Base-by-base conservation (phyloP, 108 stramenopile genomes). In the Cyclotella distinguenda region DNA sequence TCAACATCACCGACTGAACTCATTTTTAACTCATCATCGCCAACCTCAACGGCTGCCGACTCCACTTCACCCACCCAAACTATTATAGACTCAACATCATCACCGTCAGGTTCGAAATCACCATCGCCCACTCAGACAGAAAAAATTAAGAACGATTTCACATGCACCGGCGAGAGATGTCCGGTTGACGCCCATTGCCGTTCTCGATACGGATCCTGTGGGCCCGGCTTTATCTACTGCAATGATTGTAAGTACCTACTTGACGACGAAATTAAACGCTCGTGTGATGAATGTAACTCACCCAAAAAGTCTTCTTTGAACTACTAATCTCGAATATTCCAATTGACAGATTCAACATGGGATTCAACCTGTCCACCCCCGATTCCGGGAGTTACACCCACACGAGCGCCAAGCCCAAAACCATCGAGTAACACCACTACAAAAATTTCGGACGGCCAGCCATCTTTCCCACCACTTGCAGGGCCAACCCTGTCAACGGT, bases 211-310 rank as follows among this genome's bases (percentile, higher is more conserved):
- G 70, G 70, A 43, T 42, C 53, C 22, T 71, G 70, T 36, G 70
- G 70, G 2, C 70, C 70, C 22, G 70, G 70, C 30, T 71, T 71
- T 11, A 71, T 71, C n/a, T 71, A 71, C 32, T 71, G 68, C 30
- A 52, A 70, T 42, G 59, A 22, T 21, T 51, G 30, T 22, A 52
- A 52, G 12, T 52, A 13, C 28, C 7, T 28, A 21, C 1, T 13
- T 30, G 13, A 30, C 1, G 13, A 16, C 1, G 51, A 1, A 16
- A 30, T 32, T 7, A 30, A 31, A 12, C n/a, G n/a, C n/a, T n/a
- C n/a, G n/a, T n/a, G n/a, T n/a, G n/a, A n/a, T n/a, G n/a, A n/a
- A n/a, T n/a, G n/a, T n/a, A n/a, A n/a, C n/a, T n/a, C n/a, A n/a
- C n/a, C n/a, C n/a, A n/a, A n/a, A n/a, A n/a, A n/a, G n/a, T n/a